Conservation (phyloP, 192 early-diverging fungal species). For the Coemansia sp. region DNA sequence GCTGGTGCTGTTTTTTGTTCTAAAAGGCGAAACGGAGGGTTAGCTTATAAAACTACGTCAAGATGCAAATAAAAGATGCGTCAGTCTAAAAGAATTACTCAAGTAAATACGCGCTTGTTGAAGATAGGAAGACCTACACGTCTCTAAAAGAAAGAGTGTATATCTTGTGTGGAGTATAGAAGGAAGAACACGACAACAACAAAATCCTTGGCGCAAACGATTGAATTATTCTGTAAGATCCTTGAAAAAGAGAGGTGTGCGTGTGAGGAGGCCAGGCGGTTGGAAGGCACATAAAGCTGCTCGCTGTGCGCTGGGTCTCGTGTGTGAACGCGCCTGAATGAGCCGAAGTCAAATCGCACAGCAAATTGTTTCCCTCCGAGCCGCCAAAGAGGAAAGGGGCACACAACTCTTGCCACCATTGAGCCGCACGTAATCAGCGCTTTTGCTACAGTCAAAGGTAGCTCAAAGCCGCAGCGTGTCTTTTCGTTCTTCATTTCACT, state of each 20-base stretch:
- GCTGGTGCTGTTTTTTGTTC: constrained; percentile 8
- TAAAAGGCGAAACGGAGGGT: background rate
- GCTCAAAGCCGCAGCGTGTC: too few relatives aligned
- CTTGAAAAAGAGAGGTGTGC: background rate
- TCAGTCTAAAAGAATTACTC: background rate
- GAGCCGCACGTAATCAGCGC: background rate
- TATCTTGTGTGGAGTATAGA: background rate
- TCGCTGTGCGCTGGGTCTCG: background rate
- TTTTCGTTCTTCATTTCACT: background rate
- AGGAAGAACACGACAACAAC: background rate
- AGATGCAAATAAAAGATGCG: background rate
- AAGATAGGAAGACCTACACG: background rate
- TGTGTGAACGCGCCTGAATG: background rate
- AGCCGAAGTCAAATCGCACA: background rate
- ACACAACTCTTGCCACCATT: background rate
- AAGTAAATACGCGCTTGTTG: constrained; percentile 9
- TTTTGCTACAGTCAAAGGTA: background rate
- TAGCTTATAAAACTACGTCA: background rate
- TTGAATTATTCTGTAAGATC: background rate
- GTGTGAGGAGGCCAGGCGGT: background rate
- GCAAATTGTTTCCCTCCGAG: background rate
- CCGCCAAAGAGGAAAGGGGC: background rate
- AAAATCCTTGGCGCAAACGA: background rate
- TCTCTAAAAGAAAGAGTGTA: constrained; percentile 4
- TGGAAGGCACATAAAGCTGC: too few relatives aligned